These are phyloP conservation scores for Alloteropsis angusta DNA, from an alignment of 202 grass and related monocot genomes.

Conservation along the genomic window DNA sequence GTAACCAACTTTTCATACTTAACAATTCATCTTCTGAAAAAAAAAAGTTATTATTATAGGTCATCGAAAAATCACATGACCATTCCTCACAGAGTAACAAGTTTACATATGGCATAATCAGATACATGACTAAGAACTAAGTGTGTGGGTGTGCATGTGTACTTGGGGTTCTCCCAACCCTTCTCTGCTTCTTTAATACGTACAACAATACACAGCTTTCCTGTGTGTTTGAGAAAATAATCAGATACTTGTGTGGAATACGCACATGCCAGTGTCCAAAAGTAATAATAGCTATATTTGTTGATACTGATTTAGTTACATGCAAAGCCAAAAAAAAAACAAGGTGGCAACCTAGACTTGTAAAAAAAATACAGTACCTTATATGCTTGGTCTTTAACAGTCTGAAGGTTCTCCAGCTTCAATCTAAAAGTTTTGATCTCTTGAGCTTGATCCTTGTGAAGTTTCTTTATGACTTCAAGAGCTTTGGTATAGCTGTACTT, in stretches of 20 bases:
- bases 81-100: constrained; percentile 2
- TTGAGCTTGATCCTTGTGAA: constrained; percentile 95
- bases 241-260: not conserved
- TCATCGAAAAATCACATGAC: not conserved
- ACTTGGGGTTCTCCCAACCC: too few species aligned
- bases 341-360: not conserved
- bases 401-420: constrained; percentile 94
- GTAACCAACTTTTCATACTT: not conserved
- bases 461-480: constrained; percentile 97
- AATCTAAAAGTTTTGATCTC: constrained; percentile 93
- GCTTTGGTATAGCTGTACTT: constrained; percentile 89
- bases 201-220: too few species aligned
- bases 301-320: not conserved
- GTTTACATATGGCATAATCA: not conserved
- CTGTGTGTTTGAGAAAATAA: not conserved
- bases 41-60: not conserved
- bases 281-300: not conserved
- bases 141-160: too few species aligned
- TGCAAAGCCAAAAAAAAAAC: not conserved
- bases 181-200: too few species aligned
- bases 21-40: not conserved
- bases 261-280: not conserved
- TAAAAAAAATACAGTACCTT: constrained; percentile 47
- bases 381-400: constrained; percentile 85
- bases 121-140: too few species aligned